These are phyloP conservation scores for Urochloa ruziziensis DNA, from an alignment of 176 grass and related monocot species.

Conservation along the genomic window DNA sequence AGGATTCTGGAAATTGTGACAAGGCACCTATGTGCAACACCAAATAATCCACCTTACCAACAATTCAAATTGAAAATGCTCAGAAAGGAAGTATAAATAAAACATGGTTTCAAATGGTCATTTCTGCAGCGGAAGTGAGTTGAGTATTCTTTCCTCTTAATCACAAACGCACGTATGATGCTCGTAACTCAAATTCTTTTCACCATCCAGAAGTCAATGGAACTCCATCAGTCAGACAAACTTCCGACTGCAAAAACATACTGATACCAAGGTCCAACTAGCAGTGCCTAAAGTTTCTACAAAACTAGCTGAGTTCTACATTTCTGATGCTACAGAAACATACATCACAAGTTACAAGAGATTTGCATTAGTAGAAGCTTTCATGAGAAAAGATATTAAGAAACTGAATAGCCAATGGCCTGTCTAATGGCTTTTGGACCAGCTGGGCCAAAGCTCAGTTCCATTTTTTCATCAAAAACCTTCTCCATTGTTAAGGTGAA, in stretches of 20 bases:
- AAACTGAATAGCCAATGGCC: neutral
- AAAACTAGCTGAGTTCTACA: neutral
- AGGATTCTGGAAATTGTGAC: neutral
- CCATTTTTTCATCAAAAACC: slow-evolving; percentile 20
- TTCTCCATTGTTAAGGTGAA: slow-evolving; percentile 36
- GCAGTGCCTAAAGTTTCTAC: neutral
- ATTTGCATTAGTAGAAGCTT: neutral
- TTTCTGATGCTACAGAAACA: slow-evolving; percentile 2
- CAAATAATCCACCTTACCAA: neutral
- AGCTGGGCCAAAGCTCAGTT: neutral
- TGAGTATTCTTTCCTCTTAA: neutral
- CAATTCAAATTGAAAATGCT: neutral
- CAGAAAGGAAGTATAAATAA: neutral
- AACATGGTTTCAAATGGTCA: neutral
- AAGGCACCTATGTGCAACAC: neutral
- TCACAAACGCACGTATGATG: neutral
- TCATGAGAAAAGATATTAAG: neutral
- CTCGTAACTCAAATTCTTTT: neutral
- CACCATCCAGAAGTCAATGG: neutral
- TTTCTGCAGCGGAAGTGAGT: neutral
- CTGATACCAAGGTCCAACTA: neutral
- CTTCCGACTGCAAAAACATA: neutral
- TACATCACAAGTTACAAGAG: slow-evolving; percentile 14
- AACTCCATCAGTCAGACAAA: neutral
- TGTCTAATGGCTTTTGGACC: neutral